Base-by-base conservation (phyloP, 1,284 basidiomycete genomes). In the Cryptococcus depauperatus region DNA sequence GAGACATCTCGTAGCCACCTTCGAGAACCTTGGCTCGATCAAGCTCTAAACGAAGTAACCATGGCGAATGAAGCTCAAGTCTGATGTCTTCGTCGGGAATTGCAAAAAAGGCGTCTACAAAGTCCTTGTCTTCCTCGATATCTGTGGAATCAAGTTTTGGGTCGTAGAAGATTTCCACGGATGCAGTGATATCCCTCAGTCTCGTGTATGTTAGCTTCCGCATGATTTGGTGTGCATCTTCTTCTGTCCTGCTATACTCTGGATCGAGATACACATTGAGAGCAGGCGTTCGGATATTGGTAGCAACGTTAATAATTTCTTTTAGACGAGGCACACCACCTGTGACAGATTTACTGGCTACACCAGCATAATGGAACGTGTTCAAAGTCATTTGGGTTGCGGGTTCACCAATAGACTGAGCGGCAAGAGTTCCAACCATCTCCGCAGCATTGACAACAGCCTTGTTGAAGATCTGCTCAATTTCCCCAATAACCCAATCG, bases 361-460 rank as follows among this genome's bases (percentile, higher is more conserved):
- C 92, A 84, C 92, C 92, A 55, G 92, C 92, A 68, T 95, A 96
- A 74, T 97, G 92, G 84, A 96, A 96, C 0, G 91, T 96, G 70
- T 96, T 76, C 47, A 96, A 72, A 10, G 91, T 96, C 92, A 96
- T 96, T 74, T 97, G 92, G 2, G 95, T 99, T 2, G 95, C 95
- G 0, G 95, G 95, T 76, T 98, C 95, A 71, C 95, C 95, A 55
- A 98, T 99, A 4, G 91, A 96, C 73, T 98, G 95, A 0, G 95
- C 95, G 29, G 95, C 86, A 13, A 98, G 79, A 0, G 91, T 97
- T 38, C 95, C 95, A 58, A 95, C 98, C 95, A 98, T 98, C 73
- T 98, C 95, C 41, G 93, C 92, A 0, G 95, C 88, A 62, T 93
- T 85, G 21, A 80, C 90, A 2, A 96, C 65, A 1, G 92, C 87